A percentile compares a stretch with the other conserved stretches of the same genome.
Evolutionary conservation across 768 basidiomycete species (phyloP).

Genomic region (Phylloporus sp.): DNA sequence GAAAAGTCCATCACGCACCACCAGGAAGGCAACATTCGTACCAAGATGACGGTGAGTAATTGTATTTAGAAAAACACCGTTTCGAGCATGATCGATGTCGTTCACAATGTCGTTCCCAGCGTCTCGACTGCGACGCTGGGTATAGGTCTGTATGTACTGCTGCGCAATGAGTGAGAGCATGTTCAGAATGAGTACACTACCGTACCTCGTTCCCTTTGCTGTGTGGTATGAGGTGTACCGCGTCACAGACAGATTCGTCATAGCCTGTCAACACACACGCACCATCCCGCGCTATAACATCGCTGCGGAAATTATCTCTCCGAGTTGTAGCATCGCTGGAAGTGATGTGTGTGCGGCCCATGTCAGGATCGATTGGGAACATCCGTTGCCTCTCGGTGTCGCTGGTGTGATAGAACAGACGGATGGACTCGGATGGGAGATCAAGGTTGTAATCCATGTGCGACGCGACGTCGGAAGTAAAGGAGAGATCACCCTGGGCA

Average conservation of each 20-base stretch:
- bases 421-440: neutral
- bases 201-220: constrained; percentile 3
- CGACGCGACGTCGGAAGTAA: neutral
- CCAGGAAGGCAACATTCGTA: neutral
- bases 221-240: constrained; percentile 6
- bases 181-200: neutral
- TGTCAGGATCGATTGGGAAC: constrained; percentile 1
- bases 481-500: constrained; percentile 1
- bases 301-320: neutral
- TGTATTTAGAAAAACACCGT: constrained; percentile 2
- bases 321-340: neutral
- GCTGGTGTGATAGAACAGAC: constrained; percentile 6
- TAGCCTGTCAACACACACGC: neutral
- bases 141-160: constrained; percentile 2
- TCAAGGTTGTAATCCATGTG: neutral
- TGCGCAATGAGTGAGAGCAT: neutral
- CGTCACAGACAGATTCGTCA: neutral
- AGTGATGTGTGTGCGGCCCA: neutral
- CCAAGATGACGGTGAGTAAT: neutral
- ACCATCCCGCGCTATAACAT: neutral
- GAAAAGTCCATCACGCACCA: neutral
- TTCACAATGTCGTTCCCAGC: neutral
- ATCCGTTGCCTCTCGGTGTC: neutral
- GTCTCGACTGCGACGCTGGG: neutral
- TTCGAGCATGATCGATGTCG: neutral